phyloP scores from a whole-genome alignment of 768 basidiomycete species.

The Tubosaeta brunneosetosa region DNA sequence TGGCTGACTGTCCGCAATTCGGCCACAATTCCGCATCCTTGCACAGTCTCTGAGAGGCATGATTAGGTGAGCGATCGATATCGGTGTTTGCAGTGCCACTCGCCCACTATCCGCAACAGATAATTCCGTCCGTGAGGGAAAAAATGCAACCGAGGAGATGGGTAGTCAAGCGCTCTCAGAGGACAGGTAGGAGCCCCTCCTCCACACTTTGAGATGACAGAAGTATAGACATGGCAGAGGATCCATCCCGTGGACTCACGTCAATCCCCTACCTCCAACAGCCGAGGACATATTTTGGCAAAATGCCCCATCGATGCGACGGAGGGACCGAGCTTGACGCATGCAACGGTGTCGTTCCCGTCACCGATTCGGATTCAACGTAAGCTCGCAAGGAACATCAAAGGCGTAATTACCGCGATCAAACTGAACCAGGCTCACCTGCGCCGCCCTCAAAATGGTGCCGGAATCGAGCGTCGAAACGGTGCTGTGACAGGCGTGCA shows the following conservation, averaged over 20 bases:
- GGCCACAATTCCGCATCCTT: slow-evolving; percentile 37
- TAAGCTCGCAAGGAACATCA: slow-evolving; percentile 2
- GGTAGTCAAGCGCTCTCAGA: slow-evolving; percentile 46
- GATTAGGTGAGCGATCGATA: slow-evolving; percentile 15
- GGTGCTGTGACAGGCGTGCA: slow-evolving; percentile 51
- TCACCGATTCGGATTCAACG: slow-evolving; percentile 13
- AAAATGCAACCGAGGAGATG: slow-evolving; percentile 63
- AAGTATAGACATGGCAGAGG: slow-evolving; percentile 32
- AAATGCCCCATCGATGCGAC: slow-evolving; percentile 34
- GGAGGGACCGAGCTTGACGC: slow-evolving; percentile 27
- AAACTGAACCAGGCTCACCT: slow-evolving; percentile 24
- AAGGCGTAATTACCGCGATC: slow-evolving; percentile 39
- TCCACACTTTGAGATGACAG: slow-evolving; percentile 25
- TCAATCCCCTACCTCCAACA: slow-evolving; percentile 44
- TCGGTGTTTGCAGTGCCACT: slow-evolving; percentile 4
- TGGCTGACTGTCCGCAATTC: slow-evolving; percentile 39
- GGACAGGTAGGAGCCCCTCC: slow-evolving; percentile 38
- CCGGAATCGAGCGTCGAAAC: slow-evolving; percentile 45
- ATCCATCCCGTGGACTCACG: slow-evolving; percentile 27
- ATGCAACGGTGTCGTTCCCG: slow-evolving; percentile 23
- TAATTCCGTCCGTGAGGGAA: slow-evolving; percentile 53
- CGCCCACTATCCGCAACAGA: slow-evolving; percentile 43
- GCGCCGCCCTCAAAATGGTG: slow-evolving; percentile 22
- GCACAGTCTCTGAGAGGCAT: slow-evolving; percentile 44
- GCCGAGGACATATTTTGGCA: slow-evolving; percentile 34